A percentile compares a stretch with the other conserved stretches of the same genome.
These are phyloP conservation scores for Sutorius eximius DNA, from an alignment of 1,284 basidiomycete species.

Conservation along the genomic window DNA sequence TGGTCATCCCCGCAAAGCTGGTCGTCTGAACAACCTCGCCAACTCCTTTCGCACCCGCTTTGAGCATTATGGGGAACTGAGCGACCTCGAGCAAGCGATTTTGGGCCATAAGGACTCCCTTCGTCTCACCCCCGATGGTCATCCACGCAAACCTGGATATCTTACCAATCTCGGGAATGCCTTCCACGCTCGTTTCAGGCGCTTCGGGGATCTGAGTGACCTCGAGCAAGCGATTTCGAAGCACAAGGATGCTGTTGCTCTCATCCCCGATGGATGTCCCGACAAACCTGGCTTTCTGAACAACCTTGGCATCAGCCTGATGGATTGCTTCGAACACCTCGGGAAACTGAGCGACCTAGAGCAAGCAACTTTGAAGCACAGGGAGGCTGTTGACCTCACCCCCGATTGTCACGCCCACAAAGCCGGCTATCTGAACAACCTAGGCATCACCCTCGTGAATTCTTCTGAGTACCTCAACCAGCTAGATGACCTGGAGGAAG, in stretches of 20 bases:
- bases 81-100: constrained; percentile 2
- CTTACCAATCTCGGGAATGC: neutral
- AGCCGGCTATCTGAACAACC: no score
- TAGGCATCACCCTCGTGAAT: no score
- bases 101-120: neutral
- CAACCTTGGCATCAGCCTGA: neutral
- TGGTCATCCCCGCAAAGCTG: neutral
- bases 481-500: no score
- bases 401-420: no score
- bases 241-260: no score
- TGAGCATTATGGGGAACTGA: neutral
- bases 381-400: no score
- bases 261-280: neutral
- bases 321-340: no score
- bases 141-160: neutral
- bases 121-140: neutral
- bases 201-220: neutral
- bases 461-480: no score
- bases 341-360: no score
- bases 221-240: constrained; percentile 2
- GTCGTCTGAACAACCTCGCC: neutral
- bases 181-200: neutral
- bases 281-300: neutral
- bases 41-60: neutral
- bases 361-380: no score